A percentile compares a stretch with the other conserved stretches of the same genome.
Evolutionary conservation across 2,329 filamentous ascomycete genomes (phyloP).

Genomic region (Colletotrichum cereale): DNA sequence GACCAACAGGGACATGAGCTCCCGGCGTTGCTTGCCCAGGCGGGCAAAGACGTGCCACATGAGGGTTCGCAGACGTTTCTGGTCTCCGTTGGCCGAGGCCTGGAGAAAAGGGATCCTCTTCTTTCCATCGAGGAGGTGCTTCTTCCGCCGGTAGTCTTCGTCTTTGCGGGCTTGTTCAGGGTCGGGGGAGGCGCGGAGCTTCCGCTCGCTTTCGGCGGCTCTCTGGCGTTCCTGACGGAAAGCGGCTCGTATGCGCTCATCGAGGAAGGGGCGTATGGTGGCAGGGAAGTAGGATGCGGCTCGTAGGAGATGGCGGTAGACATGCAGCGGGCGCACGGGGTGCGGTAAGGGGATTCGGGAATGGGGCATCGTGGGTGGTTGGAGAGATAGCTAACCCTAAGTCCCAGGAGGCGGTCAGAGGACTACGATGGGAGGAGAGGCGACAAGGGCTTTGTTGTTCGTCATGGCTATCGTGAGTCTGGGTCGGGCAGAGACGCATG

Average conservation of each 20-base stretch:
- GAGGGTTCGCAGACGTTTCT: constrained; percentile 60
- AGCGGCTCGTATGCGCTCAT: constrained; percentile 55
- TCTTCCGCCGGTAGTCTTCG: constrained; percentile 28
- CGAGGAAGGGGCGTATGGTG: constrained; percentile 59
- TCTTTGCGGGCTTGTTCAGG: constrained; percentile 40
- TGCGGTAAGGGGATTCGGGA: constrained; percentile 49
- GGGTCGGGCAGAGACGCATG: constrained; percentile 34
- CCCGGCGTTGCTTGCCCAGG: constrained; percentile 62
- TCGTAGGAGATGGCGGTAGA: constrained; percentile 72
- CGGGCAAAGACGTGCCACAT: constrained; percentile 66
- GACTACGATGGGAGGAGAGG: neutral
- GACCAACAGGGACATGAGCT: constrained; percentile 58
- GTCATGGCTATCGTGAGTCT: neutral
- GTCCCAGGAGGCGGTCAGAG: neutral
- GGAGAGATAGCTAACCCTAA: too few species aligned
- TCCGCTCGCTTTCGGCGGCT: constrained; percentile 49
- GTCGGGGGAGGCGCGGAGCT: constrained; percentile 57
- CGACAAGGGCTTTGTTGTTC: constrained; percentile 4
- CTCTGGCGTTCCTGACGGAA: constrained; percentile 54
- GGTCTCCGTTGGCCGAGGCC: constrained; percentile 66
- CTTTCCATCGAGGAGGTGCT: constrained; percentile 20
- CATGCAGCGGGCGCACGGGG: constrained; percentile 53
- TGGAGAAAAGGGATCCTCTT: constrained; percentile 59
- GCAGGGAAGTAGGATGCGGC: constrained; percentile 71
- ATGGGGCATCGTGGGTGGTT: constrained; percentile 10